phyloP scores from a whole-genome alignment of 805 yeast species.

The Blastobotrys terrestris region DNA sequence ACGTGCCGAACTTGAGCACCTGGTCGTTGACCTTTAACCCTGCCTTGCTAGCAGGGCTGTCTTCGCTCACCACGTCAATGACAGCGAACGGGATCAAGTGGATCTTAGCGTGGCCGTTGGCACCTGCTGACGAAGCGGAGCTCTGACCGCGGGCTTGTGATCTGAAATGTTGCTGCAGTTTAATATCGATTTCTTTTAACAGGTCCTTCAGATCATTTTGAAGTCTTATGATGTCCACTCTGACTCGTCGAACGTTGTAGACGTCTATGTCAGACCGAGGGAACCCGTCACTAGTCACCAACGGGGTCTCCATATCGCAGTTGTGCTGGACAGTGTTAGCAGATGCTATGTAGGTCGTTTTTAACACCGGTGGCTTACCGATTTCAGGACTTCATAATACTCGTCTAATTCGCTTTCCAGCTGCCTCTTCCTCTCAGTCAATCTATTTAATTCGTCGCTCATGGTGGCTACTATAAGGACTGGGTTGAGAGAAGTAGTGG shows the following conservation, averaged over 20 bases:
- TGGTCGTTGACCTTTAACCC: conserved; percentile 54
- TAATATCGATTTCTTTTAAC: conserved; percentile 40
- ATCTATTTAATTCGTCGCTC: conserved; percentile 7
- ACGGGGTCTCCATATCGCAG: conserved; percentile 56
- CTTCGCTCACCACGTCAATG: conserved; percentile 42
- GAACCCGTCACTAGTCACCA: conserved; percentile 70
- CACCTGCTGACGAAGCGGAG: not conserved
- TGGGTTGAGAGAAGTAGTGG: too few species aligned
- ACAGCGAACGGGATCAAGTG: conserved; percentile 24
- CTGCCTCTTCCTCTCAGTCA: conserved; percentile 18
- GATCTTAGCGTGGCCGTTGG: not conserved
- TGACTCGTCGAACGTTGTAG: conserved; percentile 51
- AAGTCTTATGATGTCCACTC: conserved; percentile 60
- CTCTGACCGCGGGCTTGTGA: not conserved
- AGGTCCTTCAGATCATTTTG: conserved; percentile 61
- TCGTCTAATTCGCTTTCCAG: conserved; percentile 39
- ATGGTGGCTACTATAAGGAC: too few species aligned
- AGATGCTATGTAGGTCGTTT: conserved; percentile 2
- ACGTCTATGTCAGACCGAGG: conserved; percentile 84
- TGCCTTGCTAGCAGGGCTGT: conserved; percentile 52
- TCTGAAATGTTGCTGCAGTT: conserved; percentile 39
- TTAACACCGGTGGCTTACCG: conserved; percentile 8
- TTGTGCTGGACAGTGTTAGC: conserved; percentile 41
- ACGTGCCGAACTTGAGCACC: conserved; percentile 46
- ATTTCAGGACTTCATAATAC: conserved; percentile 39